A percentile compares a stretch with the other conserved stretches of the same genome.
Evolutionary conservation across 2,329 filamentous ascomycete genomes (phyloP).

Genomic region (Colletotrichum ledebouriae): DNA sequence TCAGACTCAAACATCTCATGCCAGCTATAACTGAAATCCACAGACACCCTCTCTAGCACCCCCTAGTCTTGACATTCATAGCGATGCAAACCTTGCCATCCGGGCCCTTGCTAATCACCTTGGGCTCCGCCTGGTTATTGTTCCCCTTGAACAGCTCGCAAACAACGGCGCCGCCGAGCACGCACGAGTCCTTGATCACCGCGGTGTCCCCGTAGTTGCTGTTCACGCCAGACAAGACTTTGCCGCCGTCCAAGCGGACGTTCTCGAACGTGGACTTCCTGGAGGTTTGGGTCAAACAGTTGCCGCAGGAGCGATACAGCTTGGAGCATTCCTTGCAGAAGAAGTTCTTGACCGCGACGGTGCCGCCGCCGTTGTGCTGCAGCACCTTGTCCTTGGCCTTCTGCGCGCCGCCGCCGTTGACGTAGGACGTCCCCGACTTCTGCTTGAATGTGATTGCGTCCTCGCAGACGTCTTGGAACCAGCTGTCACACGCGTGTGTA

Average conservation of each 20-base stretch:
- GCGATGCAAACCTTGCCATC: slow-evolving; percentile 40
- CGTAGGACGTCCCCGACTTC: slow-evolving; percentile 52
- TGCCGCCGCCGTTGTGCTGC: slow-evolving; percentile 41
- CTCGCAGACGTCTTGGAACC: slow-evolving; percentile 57
- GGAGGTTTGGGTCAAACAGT: slow-evolving; percentile 55
- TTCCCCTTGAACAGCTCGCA: slow-evolving; percentile 41
- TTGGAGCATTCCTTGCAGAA: slow-evolving; percentile 59
- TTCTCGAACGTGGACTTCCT: slow-evolving; percentile 60
- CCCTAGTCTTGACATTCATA: slow-evolving; percentile 31
- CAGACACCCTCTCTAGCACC: slow-evolving; percentile 11
- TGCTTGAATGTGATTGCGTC: slow-evolving; percentile 53
- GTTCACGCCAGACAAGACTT: slow-evolving; percentile 57
- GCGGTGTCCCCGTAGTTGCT: slow-evolving; percentile 51
- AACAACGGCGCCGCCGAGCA: slow-evolving; percentile 38
- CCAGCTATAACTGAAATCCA: too few species aligned
- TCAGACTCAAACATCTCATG: not conserved
- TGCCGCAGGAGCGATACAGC: slow-evolving; percentile 62
- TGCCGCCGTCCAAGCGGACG: slow-evolving; percentile 56
- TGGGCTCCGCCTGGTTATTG: slow-evolving; percentile 30
- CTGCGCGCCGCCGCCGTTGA: slow-evolving; percentile 49
- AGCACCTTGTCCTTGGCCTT: slow-evolving; percentile 39
- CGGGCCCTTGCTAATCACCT: slow-evolving; percentile 31
- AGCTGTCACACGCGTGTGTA: slow-evolving; percentile 47
- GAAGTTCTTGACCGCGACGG: slow-evolving; percentile 55
- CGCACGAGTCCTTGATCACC: slow-evolving; percentile 42